Base-by-base conservation (phyloP, 148 eudicot genomes). In the Agrostemma githago region DNA sequence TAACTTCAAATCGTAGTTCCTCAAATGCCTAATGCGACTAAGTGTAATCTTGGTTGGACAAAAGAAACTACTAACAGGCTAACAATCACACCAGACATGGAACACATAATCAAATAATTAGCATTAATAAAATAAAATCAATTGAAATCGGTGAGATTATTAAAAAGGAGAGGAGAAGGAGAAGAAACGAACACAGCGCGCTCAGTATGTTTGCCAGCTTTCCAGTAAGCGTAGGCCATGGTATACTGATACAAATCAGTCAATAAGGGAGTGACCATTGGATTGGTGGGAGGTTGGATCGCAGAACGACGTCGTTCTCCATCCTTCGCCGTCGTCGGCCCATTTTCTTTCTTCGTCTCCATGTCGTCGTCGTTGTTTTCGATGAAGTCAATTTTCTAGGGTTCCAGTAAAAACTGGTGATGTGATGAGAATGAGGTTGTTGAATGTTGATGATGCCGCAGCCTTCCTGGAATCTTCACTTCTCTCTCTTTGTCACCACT, bases 211-310 rank as follows among this genome's bases (percentile, higher is more conserved):
- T 93, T 93, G 74, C 88, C 86, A 62, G 97, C 96, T 89, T 91
- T 93, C 98, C 98, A 93, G 80, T 91, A 91, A 79, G 98, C 96
- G 82, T 91, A 93, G 39, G 98, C 98, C 98, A 93, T 90, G 19
- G 98, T 93, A 78, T 83, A 89, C 88, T 93, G 96, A 77, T 93
- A 93, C 64, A 88, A 88, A 89, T 93, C 98, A 17, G 98, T 90
- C 5, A 93, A 87, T 8, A 93, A 74, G 53, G 98, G 98, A 17
- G 94, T 86, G 68, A 90, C 98, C 98, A 93, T 90, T 5, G 98
- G 98, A 86, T 93, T 93, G 59, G 97, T 93, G 8, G 98, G 98
- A 0, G 79, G 80, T 16, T n/a, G 75, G 44, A 92, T 84, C 5
- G 6, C 63, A 51, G 75, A 71, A 65, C 81, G 67, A 56, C 72